A percentile compares a stretch with the other conserved stretches of the same genome.
phyloP scores from a whole-genome alignment of 371 early-diverging fungal genomes.

The Chytridium lagenaria region DNA sequence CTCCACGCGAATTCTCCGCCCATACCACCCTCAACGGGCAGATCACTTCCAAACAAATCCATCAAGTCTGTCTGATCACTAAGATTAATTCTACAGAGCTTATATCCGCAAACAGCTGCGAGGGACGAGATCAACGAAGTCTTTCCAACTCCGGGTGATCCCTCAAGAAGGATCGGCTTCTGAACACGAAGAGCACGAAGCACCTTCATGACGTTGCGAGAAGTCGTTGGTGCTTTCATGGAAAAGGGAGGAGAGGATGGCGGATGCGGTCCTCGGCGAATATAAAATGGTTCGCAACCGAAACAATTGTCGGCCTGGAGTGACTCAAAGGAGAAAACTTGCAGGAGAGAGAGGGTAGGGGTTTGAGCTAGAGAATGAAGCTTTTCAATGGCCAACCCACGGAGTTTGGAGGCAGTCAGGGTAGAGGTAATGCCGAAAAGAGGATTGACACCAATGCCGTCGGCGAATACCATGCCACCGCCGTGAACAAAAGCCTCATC shows the following conservation, averaged over 20 bases:
- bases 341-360: neutral
- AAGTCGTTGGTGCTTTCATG: conserved; percentile 88
- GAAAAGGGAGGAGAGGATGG: conserved; percentile 66
- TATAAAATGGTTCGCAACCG: conserved; percentile 79
- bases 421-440: conserved; percentile 64
- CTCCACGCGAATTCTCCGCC: conserved; percentile 95
- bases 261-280: conserved; percentile 66
- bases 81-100: conserved; percentile 95
- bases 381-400: conserved; percentile 18
- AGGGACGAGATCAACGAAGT: conserved; percentile 92
- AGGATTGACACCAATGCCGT: conserved; percentile 91
- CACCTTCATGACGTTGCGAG: conserved; percentile 87
- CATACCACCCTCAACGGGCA: conserved; percentile 83
- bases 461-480: conserved; percentile 91
- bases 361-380: conserved; percentile 26
- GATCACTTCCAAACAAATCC: conserved; percentile 98
- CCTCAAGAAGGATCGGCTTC: conserved; percentile 97
- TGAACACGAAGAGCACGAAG: conserved; percentile 89
- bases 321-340: neutral
- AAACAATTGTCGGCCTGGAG: conserved; percentile 41
- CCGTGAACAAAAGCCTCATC: conserved; percentile 86
- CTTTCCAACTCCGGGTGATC: conserved; percentile 92
- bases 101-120: conserved; percentile 81
- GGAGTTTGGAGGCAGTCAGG: conserved; percentile 43
- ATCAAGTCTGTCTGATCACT: conserved; percentile 99